These are phyloP conservation scores for Rhizophora apiculata DNA, from an alignment of 345 rosid species.

Conservation along the genomic window DNA sequence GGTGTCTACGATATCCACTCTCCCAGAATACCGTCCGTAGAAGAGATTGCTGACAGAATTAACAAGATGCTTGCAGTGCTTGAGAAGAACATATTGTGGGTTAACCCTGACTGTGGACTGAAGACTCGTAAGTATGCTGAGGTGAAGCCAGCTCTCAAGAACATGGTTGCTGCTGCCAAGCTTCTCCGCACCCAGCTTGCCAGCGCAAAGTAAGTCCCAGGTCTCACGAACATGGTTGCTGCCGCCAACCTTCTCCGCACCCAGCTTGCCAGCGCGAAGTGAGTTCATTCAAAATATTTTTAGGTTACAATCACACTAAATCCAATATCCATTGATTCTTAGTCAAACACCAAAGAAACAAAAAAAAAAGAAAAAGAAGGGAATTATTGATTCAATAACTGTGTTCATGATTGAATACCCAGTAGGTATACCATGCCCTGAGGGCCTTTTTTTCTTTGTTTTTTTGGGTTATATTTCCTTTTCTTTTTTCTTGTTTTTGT, in stretches of 20 bases:
- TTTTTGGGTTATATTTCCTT: background rate
- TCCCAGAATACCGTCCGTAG: constrained; percentile 89
- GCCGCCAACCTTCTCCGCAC: too few species aligned
- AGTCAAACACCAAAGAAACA: background rate
- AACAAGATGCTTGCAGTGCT: constrained; percentile 97
- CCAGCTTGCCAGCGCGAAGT: too few species aligned
- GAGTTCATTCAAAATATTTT: constrained; percentile 32
- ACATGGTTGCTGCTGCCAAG: constrained; percentile 95
- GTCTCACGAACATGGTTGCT: too few species aligned
- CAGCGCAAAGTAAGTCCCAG: constrained; percentile 52
- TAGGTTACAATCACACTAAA: background rate
- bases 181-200: constrained; percentile 83
- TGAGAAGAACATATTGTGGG: constrained; percentile 88
- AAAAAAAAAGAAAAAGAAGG: background rate
- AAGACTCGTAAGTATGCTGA: constrained; percentile 89
- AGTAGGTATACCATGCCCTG: constrained; percentile 22
- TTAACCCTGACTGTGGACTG: constrained; percentile 97
- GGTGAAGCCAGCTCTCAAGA: constrained; percentile 85
- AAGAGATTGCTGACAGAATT: constrained; percentile 89
- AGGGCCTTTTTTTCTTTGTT: background rate
- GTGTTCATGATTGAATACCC: constrained; percentile 17
- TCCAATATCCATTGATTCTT: constrained; percentile 5
- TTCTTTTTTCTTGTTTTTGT: constrained; percentile 6
- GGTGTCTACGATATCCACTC: constrained; percentile 98
- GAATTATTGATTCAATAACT: constrained; percentile 24